Evolutionary conservation across 192 early-diverging fungal genomes (phyloP).

Genomic region (Funneliformis geosporum): DNA sequence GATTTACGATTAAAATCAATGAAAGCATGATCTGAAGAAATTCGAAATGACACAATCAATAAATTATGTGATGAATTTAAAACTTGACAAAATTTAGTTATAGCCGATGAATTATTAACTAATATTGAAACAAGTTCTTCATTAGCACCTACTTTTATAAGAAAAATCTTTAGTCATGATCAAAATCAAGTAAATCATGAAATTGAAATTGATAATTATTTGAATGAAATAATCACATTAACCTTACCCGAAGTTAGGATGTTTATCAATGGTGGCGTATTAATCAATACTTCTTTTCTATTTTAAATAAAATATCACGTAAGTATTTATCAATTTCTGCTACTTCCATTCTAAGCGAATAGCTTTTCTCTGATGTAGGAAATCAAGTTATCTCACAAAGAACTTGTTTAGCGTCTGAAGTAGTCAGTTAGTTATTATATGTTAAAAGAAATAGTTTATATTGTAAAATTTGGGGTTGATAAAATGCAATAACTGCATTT

Average conservation of each 20-base stretch:
- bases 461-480: no score
- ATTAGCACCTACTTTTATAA: background rate
- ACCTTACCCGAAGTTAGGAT: background rate
- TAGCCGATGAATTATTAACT: background rate
- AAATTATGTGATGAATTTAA: slow-evolving; percentile 14
- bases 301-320: no score
- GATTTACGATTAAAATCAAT: background rate
- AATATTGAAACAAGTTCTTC: background rate
- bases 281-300: background rate
- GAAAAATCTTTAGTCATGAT: background rate
- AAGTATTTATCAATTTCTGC: no score
- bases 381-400: no score
- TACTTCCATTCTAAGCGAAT: no score
- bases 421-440: no score
- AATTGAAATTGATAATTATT: slow-evolving; percentile 17
- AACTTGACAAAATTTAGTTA: background rate
- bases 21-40: background rate
- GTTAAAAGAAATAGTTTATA: no score
- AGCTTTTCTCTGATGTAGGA: no score
- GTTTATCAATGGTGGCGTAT: slow-evolving; percentile 4
- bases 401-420: no score
- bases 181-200: background rate
- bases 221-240: slow-evolving; percentile 12
- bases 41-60: background rate
- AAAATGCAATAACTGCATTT: no score